These are phyloP conservation scores for Hypoxylon sp. DNA, from an alignment of 2,329 filamentous ascomycete species.

Conservation along the genomic window DNA sequence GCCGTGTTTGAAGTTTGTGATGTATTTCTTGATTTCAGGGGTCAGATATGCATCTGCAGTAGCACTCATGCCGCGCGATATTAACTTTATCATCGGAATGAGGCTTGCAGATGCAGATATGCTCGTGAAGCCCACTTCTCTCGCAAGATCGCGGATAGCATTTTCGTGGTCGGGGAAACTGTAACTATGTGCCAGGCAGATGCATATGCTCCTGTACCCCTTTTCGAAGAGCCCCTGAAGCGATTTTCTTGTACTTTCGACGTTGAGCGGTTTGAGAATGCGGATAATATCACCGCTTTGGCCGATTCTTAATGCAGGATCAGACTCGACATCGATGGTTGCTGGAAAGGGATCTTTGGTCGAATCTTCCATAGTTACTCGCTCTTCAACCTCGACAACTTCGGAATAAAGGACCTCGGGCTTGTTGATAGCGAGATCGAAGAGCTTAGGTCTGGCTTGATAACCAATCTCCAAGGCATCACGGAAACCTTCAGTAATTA, in stretches of 20 bases:
- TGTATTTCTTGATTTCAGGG: conserved; percentile 43
- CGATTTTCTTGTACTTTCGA: conserved; percentile 21
- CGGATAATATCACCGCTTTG: conserved; percentile 41
- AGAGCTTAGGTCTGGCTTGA: conserved; percentile 46
- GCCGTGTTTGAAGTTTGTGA: conserved; percentile 37
- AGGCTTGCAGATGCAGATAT: conserved; percentile 42
- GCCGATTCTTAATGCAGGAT: conserved; percentile 28
- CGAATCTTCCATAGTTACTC: conserved; percentile 46
- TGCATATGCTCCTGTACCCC: conserved; percentile 33
- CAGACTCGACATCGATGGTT: conserved; percentile 16
- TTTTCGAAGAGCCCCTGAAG: conserved; percentile 28
- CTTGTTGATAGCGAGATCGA: conserved; percentile 45
- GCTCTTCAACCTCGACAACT: conserved; percentile 46
- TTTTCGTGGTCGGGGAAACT: conserved; percentile 77
- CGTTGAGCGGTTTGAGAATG: conserved; percentile 36
- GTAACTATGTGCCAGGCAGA: conserved; percentile 72
- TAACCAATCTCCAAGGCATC: conserved; percentile 44
- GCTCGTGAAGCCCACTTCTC: conserved; percentile 45
- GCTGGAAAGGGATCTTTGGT: conserved; percentile 35
- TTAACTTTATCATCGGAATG: conserved; percentile 44
- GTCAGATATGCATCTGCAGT: conserved; percentile 46
- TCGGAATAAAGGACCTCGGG: conserved; percentile 42
- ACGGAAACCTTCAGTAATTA: conserved; percentile 74
- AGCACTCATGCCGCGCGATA: conserved; percentile 41
- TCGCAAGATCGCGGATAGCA: conserved; percentile 71